Evolutionary conservation across 345 rosid species (phyloP), one percentile per base, ranked within the genome.

Genomic region (Citrus medica): DNA sequence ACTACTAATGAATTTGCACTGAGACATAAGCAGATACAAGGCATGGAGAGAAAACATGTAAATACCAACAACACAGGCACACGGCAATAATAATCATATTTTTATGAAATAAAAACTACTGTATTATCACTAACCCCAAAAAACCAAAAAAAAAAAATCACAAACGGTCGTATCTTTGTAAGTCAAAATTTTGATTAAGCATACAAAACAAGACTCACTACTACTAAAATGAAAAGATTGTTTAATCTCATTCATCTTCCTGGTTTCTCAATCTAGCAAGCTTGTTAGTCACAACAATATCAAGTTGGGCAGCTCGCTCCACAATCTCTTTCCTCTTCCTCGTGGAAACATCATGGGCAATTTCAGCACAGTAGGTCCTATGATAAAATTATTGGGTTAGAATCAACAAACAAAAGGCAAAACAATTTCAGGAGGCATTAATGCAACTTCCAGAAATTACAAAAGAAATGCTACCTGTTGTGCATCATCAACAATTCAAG

Each of bases 401-500:
- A 22, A 53, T 53, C 7, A 53, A 53, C 58, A 5, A 46, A 12
- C 51, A 46, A 12, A 51, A 51, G 56, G 56, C 19, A 14, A 2
- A 69, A 9, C 33, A 74, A 4, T 33, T 51, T 30, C 38, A 16
- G 1, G 38, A 21, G 5, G 17, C 37, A 17, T 2, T 2, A 28
- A 46, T 7, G 37, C 5, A 28, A 48, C 38, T 9, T 7, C 5
- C 9, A 3, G 28, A 3, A 28, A 46, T 7, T 30, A 46, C 4
- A 40, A 25, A 3, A 17, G 5, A 14, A 9, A 69, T 2, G 3
- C 0, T 79, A 92, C 97, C 98, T 88, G 92, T 94, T 94, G 80
- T 92, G 98, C 98, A 94, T 94, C 98, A 94, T 92, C 87, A 94
- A 82, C 9, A 94, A 53, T 77, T 90, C 98, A 12, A 92, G 96